Evolutionary conservation across 257 asterid genomes (phyloP), one percentile per base, ranked within the genome.

Genomic region (Fraxinus anomala): DNA sequence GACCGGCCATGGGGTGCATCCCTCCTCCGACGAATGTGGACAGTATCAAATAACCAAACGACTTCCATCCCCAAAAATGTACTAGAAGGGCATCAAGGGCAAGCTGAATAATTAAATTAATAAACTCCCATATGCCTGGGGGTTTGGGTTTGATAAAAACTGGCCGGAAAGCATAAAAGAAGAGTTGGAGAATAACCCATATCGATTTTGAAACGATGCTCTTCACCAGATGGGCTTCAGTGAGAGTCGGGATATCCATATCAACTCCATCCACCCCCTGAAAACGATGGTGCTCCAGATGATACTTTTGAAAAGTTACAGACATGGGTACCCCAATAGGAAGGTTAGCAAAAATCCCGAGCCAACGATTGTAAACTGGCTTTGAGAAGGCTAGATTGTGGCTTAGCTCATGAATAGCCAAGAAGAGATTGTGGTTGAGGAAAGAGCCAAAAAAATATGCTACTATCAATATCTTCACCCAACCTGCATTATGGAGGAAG

Each of bases 1-100:
- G 98, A 33, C 98, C 99, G 0, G 99, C 98, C 97, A 93, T 90
- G 9, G 97, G 99, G 78, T 95, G 99, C 96, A 95, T 81, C 19
- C 99, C 98, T 0, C 99, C 98, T 24, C 99, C 98, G 33, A 95
- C 96, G 14, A 93, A 91, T 0, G 98, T 95, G 0, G 99, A 95
- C 44, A 95, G 84, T 69, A 95, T 93, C 84, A 95, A 74, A 84
- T 95, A 95, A 10, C 88, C 92, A 4, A 95, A 77, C 13, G 97
- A 80, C 74, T 88, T 95, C 98, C 96, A 93, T 0, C 99, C 92
- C 86, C 87, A 93, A 63, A 93, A 83, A 78, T 89, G 89, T 23
- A 90, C 94, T 81, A 95, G 17, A 9, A 82, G 80, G 4, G 85
- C 89, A 83, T 91, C 98, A n/a, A 93, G 92, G 66, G 90, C 77